Evolutionary conservation across 2,329 filamentous ascomycete species (phyloP), one percentile per base, ranked within the genome.

Genomic region (Penicillium capsulatum): DNA sequence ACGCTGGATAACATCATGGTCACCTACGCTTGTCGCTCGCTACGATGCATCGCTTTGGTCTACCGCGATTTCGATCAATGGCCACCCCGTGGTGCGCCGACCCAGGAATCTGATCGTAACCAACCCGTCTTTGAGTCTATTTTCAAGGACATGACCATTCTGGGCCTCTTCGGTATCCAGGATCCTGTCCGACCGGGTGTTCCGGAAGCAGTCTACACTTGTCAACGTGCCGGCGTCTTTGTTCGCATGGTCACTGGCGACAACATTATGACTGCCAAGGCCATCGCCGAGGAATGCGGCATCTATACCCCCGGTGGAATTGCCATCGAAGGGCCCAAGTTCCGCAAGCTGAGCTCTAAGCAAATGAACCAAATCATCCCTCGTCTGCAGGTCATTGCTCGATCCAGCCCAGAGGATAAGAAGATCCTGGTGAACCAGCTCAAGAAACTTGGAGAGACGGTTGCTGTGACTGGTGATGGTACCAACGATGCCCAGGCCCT

Each of bases 171-270:
- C 35, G 86, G 86, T 54, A 90, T 91, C 46, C 86, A 90, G 59
- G 86, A 91, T 61, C 86, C 86, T 31, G 75, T 90, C 9, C 83
- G 86, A 45, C 74, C 77, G 0, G 85, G 84, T 45, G 86, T 90
- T n/a, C 73, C 73, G 2, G 79, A 87, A 36, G 84, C 86, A 8
- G 85, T 91, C 17, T 71, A 70, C 43, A 74, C 81, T 42, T 90
- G 86, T 57, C 84, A 90, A 59, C 74, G 76, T 40, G 86, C 86
- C 3, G 86, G 86, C 44, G 85, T 91, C 8, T 77, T 83, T 45
- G 84, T 90, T 13, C 83, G 86, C 56, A 91, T 91, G 86, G 86
- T 91, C 2, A 91, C 86, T 3, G 86, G 86, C 48, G 86, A 91
- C 67, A 90, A 91, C 66, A 80, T 84, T 51, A 68, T 86, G 43